Evolutionary conservation across 73 alveolate species (phyloP).

Genomic region (Paramecium primaurelia): DNA sequence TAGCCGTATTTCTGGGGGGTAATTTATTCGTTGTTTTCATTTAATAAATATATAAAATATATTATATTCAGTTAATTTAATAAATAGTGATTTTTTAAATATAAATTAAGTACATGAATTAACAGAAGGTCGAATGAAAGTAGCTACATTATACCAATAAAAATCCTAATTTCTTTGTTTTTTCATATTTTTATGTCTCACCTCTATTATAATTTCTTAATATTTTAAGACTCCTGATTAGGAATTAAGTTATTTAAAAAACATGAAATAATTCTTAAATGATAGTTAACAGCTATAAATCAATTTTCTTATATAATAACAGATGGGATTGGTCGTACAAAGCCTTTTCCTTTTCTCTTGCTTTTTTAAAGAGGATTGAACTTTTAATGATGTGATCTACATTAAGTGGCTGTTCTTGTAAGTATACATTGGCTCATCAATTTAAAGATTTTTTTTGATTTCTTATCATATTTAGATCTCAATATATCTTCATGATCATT

Average conservation of each 20-base stretch:
- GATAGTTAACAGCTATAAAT: not conserved
- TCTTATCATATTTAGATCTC: conserved; percentile 34
- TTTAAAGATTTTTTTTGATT: conserved; percentile 35
- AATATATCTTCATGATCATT: not conserved
- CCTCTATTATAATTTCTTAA: not conserved
- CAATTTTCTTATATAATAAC: not conserved
- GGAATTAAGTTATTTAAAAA: not conserved
- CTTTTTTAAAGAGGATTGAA: conserved; percentile 30
- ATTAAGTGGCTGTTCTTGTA: conserved; percentile 42
- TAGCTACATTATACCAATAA: not conserved
- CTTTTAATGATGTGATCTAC: conserved; percentile 52
- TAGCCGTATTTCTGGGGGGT: not conserved
- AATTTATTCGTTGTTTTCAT: not conserved
- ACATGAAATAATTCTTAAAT: not conserved
- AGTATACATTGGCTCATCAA: conserved; percentile 18
- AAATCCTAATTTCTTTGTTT: not conserved
- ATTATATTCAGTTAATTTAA: not conserved
- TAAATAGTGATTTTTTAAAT: not conserved
- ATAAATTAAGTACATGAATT: not conserved
- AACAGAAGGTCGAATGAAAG: not conserved
- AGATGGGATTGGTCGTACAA: not conserved
- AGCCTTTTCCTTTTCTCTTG: not conserved
- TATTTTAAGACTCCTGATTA: not conserved
- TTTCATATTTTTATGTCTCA: not conserved
- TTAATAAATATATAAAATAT: not conserved